A percentile compares a stretch with the other conserved stretches of the same genome.
phyloP scores from a whole-genome alignment of 306 rosid species.

The Fragaria vesca region DNA sequence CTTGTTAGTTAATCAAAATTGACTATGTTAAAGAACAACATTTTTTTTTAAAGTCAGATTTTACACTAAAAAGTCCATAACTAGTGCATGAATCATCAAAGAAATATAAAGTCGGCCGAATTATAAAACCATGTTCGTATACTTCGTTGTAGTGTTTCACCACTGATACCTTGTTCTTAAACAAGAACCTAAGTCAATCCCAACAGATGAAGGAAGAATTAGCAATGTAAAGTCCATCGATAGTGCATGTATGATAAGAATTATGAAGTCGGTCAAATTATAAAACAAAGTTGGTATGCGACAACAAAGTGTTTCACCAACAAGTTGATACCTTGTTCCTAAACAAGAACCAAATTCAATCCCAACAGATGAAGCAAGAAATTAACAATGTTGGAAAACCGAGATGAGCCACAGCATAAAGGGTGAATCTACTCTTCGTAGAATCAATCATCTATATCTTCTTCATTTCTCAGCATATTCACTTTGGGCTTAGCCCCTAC shows the following conservation, averaged over 20 bases:
- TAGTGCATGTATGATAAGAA: not conserved
- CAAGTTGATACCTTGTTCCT: not conserved
- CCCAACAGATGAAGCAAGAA: not conserved
- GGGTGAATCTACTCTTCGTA: not conserved
- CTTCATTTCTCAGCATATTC: not conserved
- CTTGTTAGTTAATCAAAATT: not conserved
- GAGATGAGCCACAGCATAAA: not conserved
- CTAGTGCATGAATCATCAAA: not conserved
- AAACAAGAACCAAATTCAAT: not conserved
- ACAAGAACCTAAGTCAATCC: not conserved
- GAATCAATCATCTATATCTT: not conserved
- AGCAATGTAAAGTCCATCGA: not conserved
- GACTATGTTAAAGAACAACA: not conserved
- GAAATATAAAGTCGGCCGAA: not conserved
- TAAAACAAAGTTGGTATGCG: not conserved
- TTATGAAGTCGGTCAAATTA: not conserved
- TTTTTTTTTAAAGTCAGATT: not conserved
- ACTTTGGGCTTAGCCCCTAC: not conserved
- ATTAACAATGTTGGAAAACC: not conserved
- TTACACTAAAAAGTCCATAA: not conserved
- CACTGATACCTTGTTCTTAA: not conserved
- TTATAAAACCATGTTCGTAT: not conserved
- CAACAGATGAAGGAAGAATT: not conserved
- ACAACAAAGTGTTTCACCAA: not conserved
- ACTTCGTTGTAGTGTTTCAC: not conserved